phyloP scores from a whole-genome alignment of 768 basidiomycete species.

The Tricholoma saponaceum region DNA sequence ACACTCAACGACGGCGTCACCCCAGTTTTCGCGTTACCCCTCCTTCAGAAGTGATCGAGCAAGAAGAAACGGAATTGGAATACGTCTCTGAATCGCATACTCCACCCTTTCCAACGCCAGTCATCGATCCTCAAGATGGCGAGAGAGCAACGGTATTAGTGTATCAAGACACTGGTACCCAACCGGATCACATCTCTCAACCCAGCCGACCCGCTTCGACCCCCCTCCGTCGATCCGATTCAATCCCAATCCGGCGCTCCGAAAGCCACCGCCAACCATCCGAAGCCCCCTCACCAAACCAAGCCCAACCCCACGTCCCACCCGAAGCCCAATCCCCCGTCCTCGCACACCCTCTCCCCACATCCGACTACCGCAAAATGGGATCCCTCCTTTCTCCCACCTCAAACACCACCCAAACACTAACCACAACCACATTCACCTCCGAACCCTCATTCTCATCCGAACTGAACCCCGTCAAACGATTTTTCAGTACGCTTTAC shows the following conservation, averaged over 20 bases:
- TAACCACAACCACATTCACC: conserved; percentile 20
- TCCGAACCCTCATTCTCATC: conserved; percentile 34
- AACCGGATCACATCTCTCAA: conserved; percentile 5
- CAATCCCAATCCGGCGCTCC: background rate
- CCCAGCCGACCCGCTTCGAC: conserved; percentile 8
- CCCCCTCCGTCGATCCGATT: conserved; percentile 1
- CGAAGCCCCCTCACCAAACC: conserved; percentile 5
- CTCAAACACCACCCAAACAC: conserved; percentile 13
- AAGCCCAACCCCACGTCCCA: conserved; percentile 7
- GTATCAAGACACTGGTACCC: conserved; percentile 13
- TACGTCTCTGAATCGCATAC: conserved; percentile 16
- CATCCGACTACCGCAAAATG: conserved; percentile 38
- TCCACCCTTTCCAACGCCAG: conserved; percentile 14
- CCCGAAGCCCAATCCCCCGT: conserved; percentile 23
- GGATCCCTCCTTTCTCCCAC: conserved; percentile 21
- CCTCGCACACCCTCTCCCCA: conserved; percentile 26
- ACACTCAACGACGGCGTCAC: conserved; percentile 19
- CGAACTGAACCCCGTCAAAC: conserved; percentile 35
- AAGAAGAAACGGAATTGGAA: conserved; percentile 22
- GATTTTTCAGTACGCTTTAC: conserved; percentile 38
- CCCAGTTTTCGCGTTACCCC: conserved; percentile 28
- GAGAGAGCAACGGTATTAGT: conserved; percentile 13
- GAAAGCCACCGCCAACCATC: conserved; percentile 6
- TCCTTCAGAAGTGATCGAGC: conserved; percentile 22
- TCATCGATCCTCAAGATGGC: conserved; percentile 2